Percentiles rank a stretch among this genome's conserved stretches.
Conservation (phyloP, 257 asterid genomes). For the Solanum acaule region DNA sequence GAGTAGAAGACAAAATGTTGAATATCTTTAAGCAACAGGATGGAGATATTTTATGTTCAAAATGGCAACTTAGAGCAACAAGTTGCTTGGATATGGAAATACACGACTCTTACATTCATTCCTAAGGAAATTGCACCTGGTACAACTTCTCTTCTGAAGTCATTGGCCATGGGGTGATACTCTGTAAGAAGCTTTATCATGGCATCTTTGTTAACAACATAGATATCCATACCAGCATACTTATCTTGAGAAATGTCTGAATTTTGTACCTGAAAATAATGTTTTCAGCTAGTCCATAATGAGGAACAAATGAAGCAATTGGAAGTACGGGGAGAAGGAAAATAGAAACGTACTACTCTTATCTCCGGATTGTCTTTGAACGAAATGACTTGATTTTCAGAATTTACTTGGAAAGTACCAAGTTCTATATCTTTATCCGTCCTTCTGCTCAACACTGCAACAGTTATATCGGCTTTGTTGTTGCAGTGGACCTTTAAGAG, state of each 20-base stretch:
- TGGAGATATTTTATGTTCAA: not conserved
- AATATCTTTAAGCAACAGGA: not conserved
- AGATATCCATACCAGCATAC: conserved; percentile 72
- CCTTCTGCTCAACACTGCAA: conserved; percentile 26
- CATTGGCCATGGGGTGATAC: conserved; percentile 53
- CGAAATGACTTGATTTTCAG: conserved; percentile 31
- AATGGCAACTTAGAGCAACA: not conserved
- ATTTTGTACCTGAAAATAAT: conserved; percentile 26
- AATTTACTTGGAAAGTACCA: conserved; percentile 39
- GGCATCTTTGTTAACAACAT: conserved; percentile 51
- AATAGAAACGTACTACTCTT: not conserved
- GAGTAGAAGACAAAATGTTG: not conserved
- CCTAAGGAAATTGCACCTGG: conserved; percentile 78
- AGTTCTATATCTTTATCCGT: conserved; percentile 31
- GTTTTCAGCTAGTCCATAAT: not conserved
- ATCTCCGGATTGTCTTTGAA: conserved; percentile 25
- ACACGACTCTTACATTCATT: conserved; percentile 45
- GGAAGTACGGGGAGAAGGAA: not conserved
- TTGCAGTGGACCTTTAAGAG: conserved; percentile 43
- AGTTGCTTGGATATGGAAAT: not conserved
- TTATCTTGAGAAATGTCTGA: not conserved
- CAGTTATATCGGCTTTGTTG: conserved; percentile 44
- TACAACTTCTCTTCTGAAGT: conserved; percentile 53
- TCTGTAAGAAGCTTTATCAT: conserved; percentile 62
- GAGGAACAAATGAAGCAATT: not conserved